Evolutionary conservation across 2,329 filamentous ascomycete genomes (phyloP).

Genomic region (Didymella segeticola): DNA sequence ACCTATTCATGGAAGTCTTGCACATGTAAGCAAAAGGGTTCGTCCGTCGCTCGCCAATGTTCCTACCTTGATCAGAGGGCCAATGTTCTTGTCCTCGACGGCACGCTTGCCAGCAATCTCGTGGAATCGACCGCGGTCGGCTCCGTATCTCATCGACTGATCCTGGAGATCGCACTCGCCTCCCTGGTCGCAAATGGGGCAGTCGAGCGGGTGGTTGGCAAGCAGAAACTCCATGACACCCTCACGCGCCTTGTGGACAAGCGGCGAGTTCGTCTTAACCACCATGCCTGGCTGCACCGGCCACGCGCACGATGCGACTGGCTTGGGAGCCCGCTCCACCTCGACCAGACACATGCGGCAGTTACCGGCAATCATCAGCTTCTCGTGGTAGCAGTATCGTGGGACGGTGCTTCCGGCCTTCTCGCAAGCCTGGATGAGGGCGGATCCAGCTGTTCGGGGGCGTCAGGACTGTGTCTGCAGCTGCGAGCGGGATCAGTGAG

Average conservation of each 20-base stretch:
- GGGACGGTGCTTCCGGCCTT: conserved; percentile 92
- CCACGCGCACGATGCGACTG: conserved; percentile 98
- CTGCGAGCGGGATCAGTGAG: conserved; percentile 13
- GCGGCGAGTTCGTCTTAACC: conserved; percentile 95
- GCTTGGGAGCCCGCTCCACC: conserved; percentile 95
- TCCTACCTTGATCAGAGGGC: conserved; percentile 82
- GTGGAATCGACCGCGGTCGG: conserved; percentile 95
- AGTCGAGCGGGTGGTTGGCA: conserved; percentile 94
- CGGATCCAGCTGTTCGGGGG: conserved; percentile 77
- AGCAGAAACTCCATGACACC: conserved; percentile 99
- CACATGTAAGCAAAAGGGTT: conserved; percentile 33
- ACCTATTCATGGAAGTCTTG: conserved; percentile 97
- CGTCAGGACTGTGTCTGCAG: conserved; percentile 36
- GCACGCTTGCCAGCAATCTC: conserved; percentile 95
- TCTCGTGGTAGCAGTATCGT: conserved; percentile 99
- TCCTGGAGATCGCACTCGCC: conserved; percentile 99
- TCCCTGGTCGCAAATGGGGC: conserved; percentile 97
- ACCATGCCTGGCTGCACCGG: conserved; percentile 98
- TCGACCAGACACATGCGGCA: conserved; percentile 99
- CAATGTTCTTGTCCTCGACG: conserved; percentile 99
- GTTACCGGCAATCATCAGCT: conserved; percentile 98
- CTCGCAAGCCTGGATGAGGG: conserved; percentile 98
- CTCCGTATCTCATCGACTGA: conserved; percentile 98
- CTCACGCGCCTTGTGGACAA: conserved; percentile 97
- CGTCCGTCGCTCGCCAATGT: background rate